These are phyloP conservation scores for Glycyrrhiza uralensis DNA, from an alignment of 306 rosid genomes.

Conservation along the genomic window DNA sequence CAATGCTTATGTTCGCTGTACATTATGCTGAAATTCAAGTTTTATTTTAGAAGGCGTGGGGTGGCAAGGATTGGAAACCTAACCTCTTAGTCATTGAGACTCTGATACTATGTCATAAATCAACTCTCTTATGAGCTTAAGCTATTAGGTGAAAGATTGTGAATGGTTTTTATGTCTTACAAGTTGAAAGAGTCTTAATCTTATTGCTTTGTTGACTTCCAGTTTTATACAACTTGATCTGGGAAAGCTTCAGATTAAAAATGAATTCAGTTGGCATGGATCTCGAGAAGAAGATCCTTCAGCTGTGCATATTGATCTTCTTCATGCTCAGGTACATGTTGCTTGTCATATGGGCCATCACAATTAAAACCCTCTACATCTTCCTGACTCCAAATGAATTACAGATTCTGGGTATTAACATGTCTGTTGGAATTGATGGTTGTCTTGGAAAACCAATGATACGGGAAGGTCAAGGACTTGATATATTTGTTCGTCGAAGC, in stretches of 20 bases:
- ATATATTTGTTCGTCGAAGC: slow-evolving; percentile 81
- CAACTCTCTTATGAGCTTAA: background rate
- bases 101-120: background rate
- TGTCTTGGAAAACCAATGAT: slow-evolving; percentile 88
- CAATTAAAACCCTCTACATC: slow-evolving; percentile 2
- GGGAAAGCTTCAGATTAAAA: slow-evolving; percentile 74
- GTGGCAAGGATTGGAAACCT: background rate
- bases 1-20: background rate
- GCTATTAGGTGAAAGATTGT: background rate
- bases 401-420: slow-evolving; percentile 91
- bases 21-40: background rate
- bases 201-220: slow-evolving; percentile 30
- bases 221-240: slow-evolving; percentile 98
- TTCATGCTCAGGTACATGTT: slow-evolving; percentile 80
- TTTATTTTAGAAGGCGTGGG: background rate
- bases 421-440: slow-evolving; percentile 84
- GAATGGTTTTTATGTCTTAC: background rate
- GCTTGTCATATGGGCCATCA: background rate
- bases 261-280: slow-evolving; percentile 94
- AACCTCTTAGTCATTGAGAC: background rate
- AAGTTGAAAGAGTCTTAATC: background rate
- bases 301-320: slow-evolving; percentile 85
- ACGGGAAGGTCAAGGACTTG: slow-evolving; percentile 86
- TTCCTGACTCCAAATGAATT: slow-evolving; percentile 30
- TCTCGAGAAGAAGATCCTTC: slow-evolving; percentile 78